Percentiles rank a stretch among this genome's conserved stretches.
Evolutionary conservation across 139 green algal genomes (phyloP).

Genomic region (Chlorella sorokiniana): DNA sequence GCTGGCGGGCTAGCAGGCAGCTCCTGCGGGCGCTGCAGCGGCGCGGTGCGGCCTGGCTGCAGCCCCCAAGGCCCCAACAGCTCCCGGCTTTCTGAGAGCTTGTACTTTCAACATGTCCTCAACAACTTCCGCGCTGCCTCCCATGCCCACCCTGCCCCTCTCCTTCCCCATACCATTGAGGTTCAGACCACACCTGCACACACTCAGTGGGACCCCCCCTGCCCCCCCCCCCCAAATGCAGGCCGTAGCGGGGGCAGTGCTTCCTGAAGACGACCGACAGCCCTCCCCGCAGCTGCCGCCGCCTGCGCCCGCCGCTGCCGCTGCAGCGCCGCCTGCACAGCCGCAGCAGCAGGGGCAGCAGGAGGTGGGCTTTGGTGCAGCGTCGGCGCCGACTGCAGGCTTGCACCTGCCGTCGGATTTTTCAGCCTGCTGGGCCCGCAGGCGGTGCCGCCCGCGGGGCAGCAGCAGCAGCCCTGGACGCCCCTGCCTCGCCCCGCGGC

Average conservation of each 20-base stretch:
- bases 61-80: no score
- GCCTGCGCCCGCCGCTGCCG: not conserved
- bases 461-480: not conserved
- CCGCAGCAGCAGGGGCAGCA: not conserved
- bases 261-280: not conserved
- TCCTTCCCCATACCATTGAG: no score
- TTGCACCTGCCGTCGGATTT: not conserved
- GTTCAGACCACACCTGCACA: no score
- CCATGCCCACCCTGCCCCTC: no score
- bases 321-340: not conserved
- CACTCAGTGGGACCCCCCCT: no score
- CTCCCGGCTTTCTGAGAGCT: no score
- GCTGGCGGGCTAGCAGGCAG: no score
- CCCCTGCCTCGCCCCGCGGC: not conserved
- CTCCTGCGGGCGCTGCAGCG: no score
- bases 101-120: no score
- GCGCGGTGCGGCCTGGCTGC: no score
- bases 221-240: no score
- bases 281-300: not conserved
- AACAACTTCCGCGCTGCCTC: no score
- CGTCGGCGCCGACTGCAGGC: not conserved
- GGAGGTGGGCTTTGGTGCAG: not conserved
- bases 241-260: constrained; percentile 1
- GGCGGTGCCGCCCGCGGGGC: not conserved
- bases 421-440: not conserved